Conservation (phyloP, 495 filamentous ascomycete genomes). For the Aspergillus olivimuriae region DNA sequence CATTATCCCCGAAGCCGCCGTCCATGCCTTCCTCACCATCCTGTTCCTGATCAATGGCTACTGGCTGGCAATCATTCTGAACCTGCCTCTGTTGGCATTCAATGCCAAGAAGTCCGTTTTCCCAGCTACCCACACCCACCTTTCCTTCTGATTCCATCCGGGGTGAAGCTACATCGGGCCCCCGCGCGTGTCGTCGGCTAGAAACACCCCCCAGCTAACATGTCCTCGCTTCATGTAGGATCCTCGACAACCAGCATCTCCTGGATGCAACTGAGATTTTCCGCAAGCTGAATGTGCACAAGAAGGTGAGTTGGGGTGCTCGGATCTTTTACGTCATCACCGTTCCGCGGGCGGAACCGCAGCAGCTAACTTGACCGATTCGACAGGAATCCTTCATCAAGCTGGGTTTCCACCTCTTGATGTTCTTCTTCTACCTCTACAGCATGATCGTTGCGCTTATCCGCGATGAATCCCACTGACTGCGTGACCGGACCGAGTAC, state of each 20-base stretch:
- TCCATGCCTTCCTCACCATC: slow-evolving; percentile 90
- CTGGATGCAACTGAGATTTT: slow-evolving; percentile 99
- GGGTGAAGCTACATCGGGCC: too few species aligned
- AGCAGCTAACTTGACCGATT: slow-evolving; percentile 12
- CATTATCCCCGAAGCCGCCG: slow-evolving; percentile 97
- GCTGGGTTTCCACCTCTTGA: slow-evolving; percentile 95
- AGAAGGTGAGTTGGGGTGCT: slow-evolving; percentile 63
- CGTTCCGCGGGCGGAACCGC: too few species aligned
- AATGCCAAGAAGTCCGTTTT: slow-evolving; percentile 89
- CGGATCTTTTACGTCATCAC: slow-evolving; percentile 5
- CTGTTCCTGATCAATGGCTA: slow-evolving; percentile 98
- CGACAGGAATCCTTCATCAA: slow-evolving; percentile 99
- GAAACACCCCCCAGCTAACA: slow-evolving; percentile 11
- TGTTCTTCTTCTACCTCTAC: slow-evolving; percentile 99
- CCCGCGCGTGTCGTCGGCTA: slow-evolving; percentile 23
- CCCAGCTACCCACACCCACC: slow-evolving; percentile 10
- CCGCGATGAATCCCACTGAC: slow-evolving; percentile 83
- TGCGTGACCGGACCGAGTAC: slow-evolving; percentile 36
- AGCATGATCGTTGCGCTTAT: slow-evolving; percentile 98
- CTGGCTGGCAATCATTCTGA: slow-evolving; percentile 89
- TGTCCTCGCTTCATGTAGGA: slow-evolving; percentile 46
- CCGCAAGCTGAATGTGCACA: slow-evolving; percentile 97
- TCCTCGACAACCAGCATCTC: slow-evolving; percentile 92
- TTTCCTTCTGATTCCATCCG: too few species aligned
- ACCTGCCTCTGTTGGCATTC: slow-evolving; percentile 85